A percentile compares a stretch with the other conserved stretches of the same genome.
These are phyloP conservation scores for Solanum tarapatanum DNA, from an alignment of 257 asterid species.

Conservation along the genomic window DNA sequence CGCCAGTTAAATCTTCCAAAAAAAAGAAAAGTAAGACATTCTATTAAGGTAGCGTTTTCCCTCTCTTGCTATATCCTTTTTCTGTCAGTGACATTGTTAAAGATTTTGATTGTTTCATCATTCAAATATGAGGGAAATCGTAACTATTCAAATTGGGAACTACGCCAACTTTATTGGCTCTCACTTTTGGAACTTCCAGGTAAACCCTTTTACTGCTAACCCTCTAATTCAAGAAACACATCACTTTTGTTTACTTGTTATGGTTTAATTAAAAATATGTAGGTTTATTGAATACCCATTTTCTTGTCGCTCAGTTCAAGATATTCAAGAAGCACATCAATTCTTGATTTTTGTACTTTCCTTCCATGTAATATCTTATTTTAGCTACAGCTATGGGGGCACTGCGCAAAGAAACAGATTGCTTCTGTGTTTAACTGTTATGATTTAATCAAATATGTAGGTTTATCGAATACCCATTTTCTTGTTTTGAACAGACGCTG, in stretches of 20 bases:
- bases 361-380: neutral
- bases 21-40: neutral
- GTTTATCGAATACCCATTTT: neutral
- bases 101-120: neutral
- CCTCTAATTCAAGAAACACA: neutral
- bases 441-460: neutral
- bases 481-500: neutral
- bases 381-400: neutral
- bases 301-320: neutral
- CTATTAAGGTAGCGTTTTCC: neutral
- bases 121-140: slow-evolving; percentile 51
- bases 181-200: slow-evolving; percentile 99
- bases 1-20: neutral
- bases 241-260: neutral
- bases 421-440: neutral
- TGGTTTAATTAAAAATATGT: neutral
- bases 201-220: neutral
- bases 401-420: neutral
- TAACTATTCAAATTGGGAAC: slow-evolving; percentile 66
- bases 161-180: slow-evolving; percentile 82
- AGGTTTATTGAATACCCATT: neutral
- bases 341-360: neutral
- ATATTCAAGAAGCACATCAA: neutral
- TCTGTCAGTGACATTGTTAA: neutral
- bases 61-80: neutral